These are phyloP conservation scores for Trichoderma atroviride DNA, from an alignment of 2,329 filamentous ascomycete species.

Conservation along the genomic window DNA sequence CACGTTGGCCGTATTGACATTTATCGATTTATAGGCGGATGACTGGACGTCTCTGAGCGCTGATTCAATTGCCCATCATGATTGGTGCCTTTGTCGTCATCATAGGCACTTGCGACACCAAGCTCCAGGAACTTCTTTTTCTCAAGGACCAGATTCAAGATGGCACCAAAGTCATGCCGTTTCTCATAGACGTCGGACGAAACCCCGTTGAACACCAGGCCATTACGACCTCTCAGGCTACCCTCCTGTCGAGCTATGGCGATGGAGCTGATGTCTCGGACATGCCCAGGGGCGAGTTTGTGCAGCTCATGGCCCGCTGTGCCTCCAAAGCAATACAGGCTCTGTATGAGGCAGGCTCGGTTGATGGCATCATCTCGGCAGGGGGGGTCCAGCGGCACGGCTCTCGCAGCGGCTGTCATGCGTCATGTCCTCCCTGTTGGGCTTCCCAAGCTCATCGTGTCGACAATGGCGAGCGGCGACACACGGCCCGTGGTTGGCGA, in stretches of 20 bases:
- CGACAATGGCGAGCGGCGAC: slow-evolving; percentile 69
- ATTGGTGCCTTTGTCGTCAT: slow-evolving; percentile 49
- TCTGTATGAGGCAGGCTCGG: slow-evolving; percentile 41
- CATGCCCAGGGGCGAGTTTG: slow-evolving; percentile 56
- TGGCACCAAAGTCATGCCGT: slow-evolving; percentile 28
- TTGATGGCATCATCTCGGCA: slow-evolving; percentile 61
- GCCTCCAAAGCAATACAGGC: slow-evolving; percentile 47
- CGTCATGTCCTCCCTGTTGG: slow-evolving; percentile 62
- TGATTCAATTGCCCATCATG: slow-evolving; percentile 22
- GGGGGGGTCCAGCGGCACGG: slow-evolving; percentile 66
- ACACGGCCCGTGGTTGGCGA: slow-evolving; percentile 66
- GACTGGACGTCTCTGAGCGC: neutral
- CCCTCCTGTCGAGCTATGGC: slow-evolving; percentile 44
- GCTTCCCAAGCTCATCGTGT: slow-evolving; percentile 71
- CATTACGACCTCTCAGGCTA: slow-evolving; percentile 51
- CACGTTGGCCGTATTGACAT: neutral
- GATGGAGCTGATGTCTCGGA: slow-evolving; percentile 38
- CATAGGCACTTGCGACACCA: slow-evolving; percentile 67
- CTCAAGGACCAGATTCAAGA: slow-evolving; percentile 51
- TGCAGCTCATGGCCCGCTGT: slow-evolving; percentile 56
- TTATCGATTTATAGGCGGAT: neutral
- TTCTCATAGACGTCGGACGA: slow-evolving; percentile 52
- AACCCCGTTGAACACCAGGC: slow-evolving; percentile 43
- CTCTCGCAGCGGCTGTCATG: slow-evolving; percentile 64
- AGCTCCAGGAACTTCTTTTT: slow-evolving; percentile 61